Conservation (phyloP, 495 filamentous ascomycete genomes). For the Talaromyces proteolyticus region DNA sequence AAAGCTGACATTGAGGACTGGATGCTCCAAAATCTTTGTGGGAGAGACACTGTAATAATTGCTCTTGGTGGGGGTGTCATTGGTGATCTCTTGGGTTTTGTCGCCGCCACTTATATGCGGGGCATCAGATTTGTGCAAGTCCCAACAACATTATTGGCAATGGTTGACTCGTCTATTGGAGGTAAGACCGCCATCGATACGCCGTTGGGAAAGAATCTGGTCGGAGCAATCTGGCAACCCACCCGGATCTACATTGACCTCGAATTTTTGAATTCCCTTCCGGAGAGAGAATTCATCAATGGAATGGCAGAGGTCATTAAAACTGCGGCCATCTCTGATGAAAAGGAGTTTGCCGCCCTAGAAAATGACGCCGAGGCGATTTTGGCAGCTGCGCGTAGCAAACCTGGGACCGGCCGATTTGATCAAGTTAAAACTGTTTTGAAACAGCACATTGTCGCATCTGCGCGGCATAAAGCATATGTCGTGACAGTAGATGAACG, state of each 20-base stretch:
- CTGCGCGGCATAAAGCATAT: conserved; percentile 82
- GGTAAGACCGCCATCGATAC: conserved; percentile 98
- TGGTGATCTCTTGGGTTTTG: conserved; percentile 95
- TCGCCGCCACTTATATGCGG: conserved; percentile 96
- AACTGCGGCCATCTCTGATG: conserved; percentile 94
- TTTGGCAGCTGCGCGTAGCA: conserved; percentile 59
- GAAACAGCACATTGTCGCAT: conserved; percentile 83
- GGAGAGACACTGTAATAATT: conserved; percentile 89
- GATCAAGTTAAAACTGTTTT: conserved; percentile 67
- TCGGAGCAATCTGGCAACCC: conserved; percentile 96
- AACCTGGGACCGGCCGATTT: conserved; percentile 51
- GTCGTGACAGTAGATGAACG: conserved; percentile 92
- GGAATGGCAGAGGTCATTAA: conserved; percentile 99
- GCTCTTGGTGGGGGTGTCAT: conserved; percentile 97
- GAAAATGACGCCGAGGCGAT: conserved; percentile 75
- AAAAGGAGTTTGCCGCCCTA: conserved; percentile 76
- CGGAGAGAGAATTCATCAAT: conserved; percentile 92
- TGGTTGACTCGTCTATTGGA: conserved; percentile 98
- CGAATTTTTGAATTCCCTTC: conserved; percentile 85
- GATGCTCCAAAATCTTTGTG: conserved; percentile 87
- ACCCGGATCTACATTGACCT: conserved; percentile 91
- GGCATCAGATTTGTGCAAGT: conserved; percentile 95
- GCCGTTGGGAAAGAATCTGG: conserved; percentile 93
- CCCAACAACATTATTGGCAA: conserved; percentile 87
- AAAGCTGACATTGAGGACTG: conserved; percentile 97